Evolutionary conservation across 1,284 basidiomycete species (phyloP), one percentile per base, ranked within the genome.

Genomic region (Xerocomus tenax): DNA sequence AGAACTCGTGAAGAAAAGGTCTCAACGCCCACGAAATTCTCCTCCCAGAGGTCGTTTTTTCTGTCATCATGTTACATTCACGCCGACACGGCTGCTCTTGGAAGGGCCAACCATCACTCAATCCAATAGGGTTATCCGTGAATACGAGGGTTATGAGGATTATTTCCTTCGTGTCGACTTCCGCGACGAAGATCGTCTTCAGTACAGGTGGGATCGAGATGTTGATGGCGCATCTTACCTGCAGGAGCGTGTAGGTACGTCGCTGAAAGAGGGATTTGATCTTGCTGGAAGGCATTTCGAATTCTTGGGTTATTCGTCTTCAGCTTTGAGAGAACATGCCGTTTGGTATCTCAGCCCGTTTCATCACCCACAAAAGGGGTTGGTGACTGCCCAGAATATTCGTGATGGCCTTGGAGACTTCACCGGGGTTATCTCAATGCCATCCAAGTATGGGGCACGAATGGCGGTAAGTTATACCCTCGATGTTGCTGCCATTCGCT

Each of bases 281-380:
- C 71, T 90, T n/a, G 85, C 75, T 23, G 85, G 84, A 2, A 74
- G 81, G 36, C 59, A 63, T 16, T 89, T 86, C 55, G 74, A 85
- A 51, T 88, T 89, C 60, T 69, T 90, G 34, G 86, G 82, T 0
- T 90, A 87, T 61, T 87, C 86, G 0, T 75, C 69, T 21, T 87
- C 85, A 3, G 78, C 84, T 2, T 66, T 90, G 30, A 77, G 80
- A 32, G 75, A 81, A 52, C 85, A 87, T 58, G 74, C 82, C 0
- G 83, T 87, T n/a, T 89, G 87, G 84, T 89, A 84, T 60, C 69
- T 87, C 58, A 72, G 69, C 51, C 74, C 80, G 0, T 88, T 88
- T 59, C 6, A 68, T 8, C 71, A 81, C 51, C 66, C 67, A 1
- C 57, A 62, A 19, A 69, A 67, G 32, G 72, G 73, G 0, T 50